Base-by-base conservation (phyloP, 2,329 filamentous ascomycete species). In the Cytospora paraplurivora region DNA sequence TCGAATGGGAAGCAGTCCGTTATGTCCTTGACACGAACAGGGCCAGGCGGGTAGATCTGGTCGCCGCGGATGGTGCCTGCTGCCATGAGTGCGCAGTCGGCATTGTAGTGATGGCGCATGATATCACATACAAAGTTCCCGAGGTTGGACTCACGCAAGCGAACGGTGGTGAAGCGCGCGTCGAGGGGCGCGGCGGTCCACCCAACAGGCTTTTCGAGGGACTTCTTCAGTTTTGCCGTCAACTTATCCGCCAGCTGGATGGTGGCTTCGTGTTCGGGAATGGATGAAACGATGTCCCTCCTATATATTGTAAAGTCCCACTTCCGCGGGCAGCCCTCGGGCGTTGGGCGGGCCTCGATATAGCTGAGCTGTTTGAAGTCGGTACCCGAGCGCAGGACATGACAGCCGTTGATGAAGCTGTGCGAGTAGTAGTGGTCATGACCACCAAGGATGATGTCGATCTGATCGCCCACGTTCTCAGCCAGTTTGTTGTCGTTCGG, bases 331-430 rank as follows among this genome's bases (percentile, higher is more conserved):
- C 78, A 69, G 3, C 75, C 79, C 35, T 77, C 74, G 1, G 73
- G 63, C 67, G 83, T 86, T 27, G 85, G 82, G 69, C 91, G 85
- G 1, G 86, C 90, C 74, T 96, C 91, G 59, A 97, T 84, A 72
- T 96, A 96, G 72, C 91, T 95, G 38, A 97, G 79, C 73, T 97
- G 91, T 76, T 95, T 96, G 77, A 97, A 97, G 74, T 97, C 93
- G 19, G 88, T 92, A 0, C 93, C 93, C 0, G 91, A 96, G 1
- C 93, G 86, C n/a, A 97, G 79, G 3, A 96, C 85, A 71, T 97
- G 93, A 0, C 86, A 91, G 10, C 88, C 89, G 66, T 93, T 93
- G 74, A 95, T 83, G 62, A 93, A 72, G 61, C 82, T 85, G 76
- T 97, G 92, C 17, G 83, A 83, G 73, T 97, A 97, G 76, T 89